Evolutionary conservation across 2,329 filamentous ascomycete genomes (phyloP), one percentile per base, ranked within the genome.

Genomic region (Colletotrichum coccodes): DNA sequence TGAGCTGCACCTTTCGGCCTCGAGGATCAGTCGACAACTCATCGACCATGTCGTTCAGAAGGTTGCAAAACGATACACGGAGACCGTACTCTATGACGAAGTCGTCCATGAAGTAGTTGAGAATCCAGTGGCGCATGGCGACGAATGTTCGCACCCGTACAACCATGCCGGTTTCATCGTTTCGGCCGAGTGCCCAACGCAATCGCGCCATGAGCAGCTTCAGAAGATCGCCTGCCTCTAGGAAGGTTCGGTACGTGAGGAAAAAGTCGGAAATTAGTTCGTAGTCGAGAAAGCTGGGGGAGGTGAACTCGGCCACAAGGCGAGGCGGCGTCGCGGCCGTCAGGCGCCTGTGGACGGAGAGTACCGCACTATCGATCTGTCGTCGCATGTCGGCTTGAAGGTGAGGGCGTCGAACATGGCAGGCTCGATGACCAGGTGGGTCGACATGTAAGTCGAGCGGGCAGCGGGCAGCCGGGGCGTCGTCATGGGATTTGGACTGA

Each of bases 191-290:
- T 0, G 96, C 94, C 96, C 96, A 99, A 72, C 91, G 87, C 60
- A 99, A 82, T 21, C 96, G 90, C 2, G 95, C 92, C 71, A 98
- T 87, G 18, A 99, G 86, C 85, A 97, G 94, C 53, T 91, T 90
- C 26, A 97, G 86, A 4, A 99, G 85, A 74, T 95, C 92, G 23
- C 86, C 84, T 0, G 92, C 86, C 14, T 93, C 90, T 68, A 99
- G 84, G 76, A 98, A 99, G 3, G 92, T 89, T 56, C 96, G 93
- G 76, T 94, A 99, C 0, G 96, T 98, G 26, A 99, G 88, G 76
- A 99, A 99, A 81, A 99, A 99, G 79, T 99, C 96, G 1, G 96
- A 98, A 5, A 99, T 89, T 6, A 99, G 87, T 75, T 98, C 95
- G 78, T 99, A 99, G 79, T 99, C 95, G 76, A 99, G 89, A 77